Evolutionary conservation across 208 protist genomes (phyloP).

Genomic region (Porcisia hertigi): DNA sequence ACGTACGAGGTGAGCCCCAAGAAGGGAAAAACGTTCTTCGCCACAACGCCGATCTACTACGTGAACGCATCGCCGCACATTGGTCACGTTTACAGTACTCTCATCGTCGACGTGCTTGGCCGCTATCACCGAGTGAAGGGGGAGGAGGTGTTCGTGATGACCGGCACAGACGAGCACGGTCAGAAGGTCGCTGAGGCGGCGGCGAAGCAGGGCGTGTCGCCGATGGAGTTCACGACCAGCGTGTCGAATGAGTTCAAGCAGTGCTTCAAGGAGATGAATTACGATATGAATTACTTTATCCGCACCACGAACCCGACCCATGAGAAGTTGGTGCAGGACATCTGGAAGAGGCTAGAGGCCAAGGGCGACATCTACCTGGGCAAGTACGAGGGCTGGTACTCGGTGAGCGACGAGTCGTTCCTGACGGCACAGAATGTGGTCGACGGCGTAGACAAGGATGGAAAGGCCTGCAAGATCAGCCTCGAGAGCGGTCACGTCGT

Average conservation of each 20-base stretch:
- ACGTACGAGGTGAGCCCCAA: slow-evolving; percentile 67
- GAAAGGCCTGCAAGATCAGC: slow-evolving; percentile 92
- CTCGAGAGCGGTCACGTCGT: slow-evolving; percentile 92
- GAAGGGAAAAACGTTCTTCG: slow-evolving; percentile 80
- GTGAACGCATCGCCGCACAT: slow-evolving; percentile 92
- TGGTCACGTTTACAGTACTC: slow-evolving; percentile 91
- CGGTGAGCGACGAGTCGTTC: slow-evolving; percentile 97
- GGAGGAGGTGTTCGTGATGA: slow-evolving; percentile 92
- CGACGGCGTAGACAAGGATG: slow-evolving; percentile 89
- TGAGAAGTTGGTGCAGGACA: slow-evolving; percentile 56
- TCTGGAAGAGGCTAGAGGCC: slow-evolving; percentile 91
- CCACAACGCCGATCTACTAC: slow-evolving; percentile 93
- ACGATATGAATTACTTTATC: slow-evolving; percentile 95
- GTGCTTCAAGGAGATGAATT: slow-evolving; percentile 89
- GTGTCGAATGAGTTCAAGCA: slow-evolving; percentile 90
- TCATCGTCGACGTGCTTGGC: slow-evolving; percentile 89
- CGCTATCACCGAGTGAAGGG: slow-evolving; percentile 90
- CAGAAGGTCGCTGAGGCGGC: slow-evolving; percentile 96
- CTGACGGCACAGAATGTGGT: slow-evolving; percentile 77
- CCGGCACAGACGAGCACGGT: slow-evolving; percentile 99
- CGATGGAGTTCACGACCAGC: slow-evolving; percentile 92
- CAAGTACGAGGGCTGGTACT: slow-evolving; percentile 99
- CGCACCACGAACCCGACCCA: slow-evolving; percentile 95
- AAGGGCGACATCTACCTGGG: slow-evolving; percentile 97
- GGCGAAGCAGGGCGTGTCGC: slow-evolving; percentile 53